Evolutionary conservation across 2,329 filamentous ascomycete species (phyloP).

Genomic region (Colletotrichum aenigma): DNA sequence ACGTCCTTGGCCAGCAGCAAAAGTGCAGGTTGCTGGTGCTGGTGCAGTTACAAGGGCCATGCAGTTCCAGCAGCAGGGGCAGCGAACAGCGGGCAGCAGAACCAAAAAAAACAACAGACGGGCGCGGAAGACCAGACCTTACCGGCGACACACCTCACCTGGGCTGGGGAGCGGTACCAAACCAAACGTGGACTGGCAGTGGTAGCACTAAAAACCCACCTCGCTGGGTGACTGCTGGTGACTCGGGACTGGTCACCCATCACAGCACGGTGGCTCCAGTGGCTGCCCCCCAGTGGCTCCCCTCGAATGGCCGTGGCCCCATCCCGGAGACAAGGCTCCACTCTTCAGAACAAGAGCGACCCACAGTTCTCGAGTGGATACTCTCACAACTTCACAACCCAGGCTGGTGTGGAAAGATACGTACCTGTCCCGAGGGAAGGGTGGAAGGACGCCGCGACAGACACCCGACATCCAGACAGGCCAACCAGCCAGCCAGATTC

Average conservation of each 20-base stretch:
- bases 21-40: not conserved
- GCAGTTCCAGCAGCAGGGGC: not conserved
- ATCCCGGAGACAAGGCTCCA: conserved; percentile 10
- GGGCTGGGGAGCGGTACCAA: not conserved
- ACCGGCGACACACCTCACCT: not conserved
- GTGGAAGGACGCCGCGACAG: not conserved
- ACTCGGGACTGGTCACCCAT: conserved; percentile 6
- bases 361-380: not conserved
- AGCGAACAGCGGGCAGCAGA: not conserved
- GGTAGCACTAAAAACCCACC: conserved; percentile 19
- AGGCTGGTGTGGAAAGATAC: not conserved
- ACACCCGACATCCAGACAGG: not conserved
- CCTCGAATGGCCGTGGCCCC: not conserved
- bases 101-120: not conserved
- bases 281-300: not conserved
- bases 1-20: not conserved
- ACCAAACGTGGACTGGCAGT: conserved; percentile 15
- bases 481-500: not conserved
- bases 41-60: not conserved
- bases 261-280: conserved; percentile 7
- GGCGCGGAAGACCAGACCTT: not conserved
- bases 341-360: not conserved
- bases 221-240: conserved; percentile 2
- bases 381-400: too few species aligned
- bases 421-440: conserved; percentile 5